A percentile compares a stretch with the other conserved stretches of the same genome.
phyloP scores from a whole-genome alignment of 306 rosid genomes.

The Benincasa hispida region DNA sequence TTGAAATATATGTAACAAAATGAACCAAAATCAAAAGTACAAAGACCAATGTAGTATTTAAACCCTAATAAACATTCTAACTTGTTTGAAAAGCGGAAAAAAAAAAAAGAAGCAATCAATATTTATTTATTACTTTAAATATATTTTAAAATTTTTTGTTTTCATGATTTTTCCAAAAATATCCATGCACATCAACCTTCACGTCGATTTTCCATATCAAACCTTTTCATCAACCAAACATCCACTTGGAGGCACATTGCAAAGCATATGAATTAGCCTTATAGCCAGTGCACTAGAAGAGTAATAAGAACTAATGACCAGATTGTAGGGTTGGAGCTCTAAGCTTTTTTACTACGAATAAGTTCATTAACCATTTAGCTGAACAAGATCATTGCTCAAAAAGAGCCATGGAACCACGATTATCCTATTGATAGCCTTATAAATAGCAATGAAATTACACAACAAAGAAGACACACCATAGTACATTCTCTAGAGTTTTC shows the following conservation, averaged over 20 bases:
- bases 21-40: too few relatives aligned
- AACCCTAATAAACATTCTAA: too few relatives aligned
- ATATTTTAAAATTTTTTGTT: too few relatives aligned
- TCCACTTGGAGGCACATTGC: neutral
- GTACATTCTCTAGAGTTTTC: neutral
- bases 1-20: too few relatives aligned
- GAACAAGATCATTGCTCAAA: neutral
- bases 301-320: neutral
- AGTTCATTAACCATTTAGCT: neutral
- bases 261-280: neutral
- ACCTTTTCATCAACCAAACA: neutral
- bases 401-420: neutral
- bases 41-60: too few relatives aligned
- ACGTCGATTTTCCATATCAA: neutral
- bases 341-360: neutral
- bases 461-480: too few relatives aligned
- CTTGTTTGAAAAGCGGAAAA: too few relatives aligned
- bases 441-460: neutral
- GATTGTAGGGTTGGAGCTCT: neutral
- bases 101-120: too few relatives aligned
- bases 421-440: neutral
- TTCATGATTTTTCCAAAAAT: too few relatives aligned
- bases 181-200: too few relatives aligned
- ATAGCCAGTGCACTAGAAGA: neutral
- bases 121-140: too few relatives aligned